These are phyloP conservation scores for Protostelium mycophagum DNA, from an alignment of 78 protist species.

Conservation along the genomic window DNA sequence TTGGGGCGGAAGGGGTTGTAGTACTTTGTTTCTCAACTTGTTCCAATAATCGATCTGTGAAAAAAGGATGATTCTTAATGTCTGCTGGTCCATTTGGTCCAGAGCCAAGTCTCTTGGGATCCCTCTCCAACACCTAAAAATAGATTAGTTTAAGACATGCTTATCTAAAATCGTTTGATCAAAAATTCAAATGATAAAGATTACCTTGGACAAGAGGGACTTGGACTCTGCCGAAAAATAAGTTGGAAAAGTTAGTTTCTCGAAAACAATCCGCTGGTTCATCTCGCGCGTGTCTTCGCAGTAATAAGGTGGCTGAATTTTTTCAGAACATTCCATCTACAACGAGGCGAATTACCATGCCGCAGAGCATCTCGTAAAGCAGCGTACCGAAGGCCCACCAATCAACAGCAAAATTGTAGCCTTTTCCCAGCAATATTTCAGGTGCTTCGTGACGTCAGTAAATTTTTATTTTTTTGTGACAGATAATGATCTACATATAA, in stretches of 20 bases:
- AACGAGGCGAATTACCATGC: conserved; percentile 42
- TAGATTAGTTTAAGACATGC: no score
- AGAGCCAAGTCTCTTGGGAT: conserved; percentile 27
- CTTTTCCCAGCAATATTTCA: conserved; percentile 53
- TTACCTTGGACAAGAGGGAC: conserved; percentile 7
- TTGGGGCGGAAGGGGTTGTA: conserved; percentile 74
- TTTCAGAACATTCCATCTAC: no score
- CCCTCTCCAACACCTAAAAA: conserved; percentile 52
- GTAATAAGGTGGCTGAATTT: conserved; percentile 70
- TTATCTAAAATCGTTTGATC: no score
- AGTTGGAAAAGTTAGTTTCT: conserved; percentile 51
- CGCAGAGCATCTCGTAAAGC: conserved; percentile 82
- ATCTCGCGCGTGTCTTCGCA: conserved; percentile 62
- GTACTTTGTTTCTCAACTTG: conserved; percentile 43
- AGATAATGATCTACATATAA: background rate
- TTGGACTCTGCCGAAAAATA: conserved; percentile 51
- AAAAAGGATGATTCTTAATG: conserved; percentile 65
- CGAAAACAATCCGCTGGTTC: conserved; percentile 61
- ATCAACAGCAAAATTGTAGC: conserved; percentile 76
- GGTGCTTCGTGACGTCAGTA: conserved; percentile 74
- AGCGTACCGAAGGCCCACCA: conserved; percentile 93
- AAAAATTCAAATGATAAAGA: background rate
- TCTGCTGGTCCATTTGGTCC: conserved; percentile 13
- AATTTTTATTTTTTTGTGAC: conserved; percentile 33
- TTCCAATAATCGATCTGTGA: conserved; percentile 70